phyloP scores from a whole-genome alignment of 805 yeast genomes.

The Peterozyma xylosa region DNA sequence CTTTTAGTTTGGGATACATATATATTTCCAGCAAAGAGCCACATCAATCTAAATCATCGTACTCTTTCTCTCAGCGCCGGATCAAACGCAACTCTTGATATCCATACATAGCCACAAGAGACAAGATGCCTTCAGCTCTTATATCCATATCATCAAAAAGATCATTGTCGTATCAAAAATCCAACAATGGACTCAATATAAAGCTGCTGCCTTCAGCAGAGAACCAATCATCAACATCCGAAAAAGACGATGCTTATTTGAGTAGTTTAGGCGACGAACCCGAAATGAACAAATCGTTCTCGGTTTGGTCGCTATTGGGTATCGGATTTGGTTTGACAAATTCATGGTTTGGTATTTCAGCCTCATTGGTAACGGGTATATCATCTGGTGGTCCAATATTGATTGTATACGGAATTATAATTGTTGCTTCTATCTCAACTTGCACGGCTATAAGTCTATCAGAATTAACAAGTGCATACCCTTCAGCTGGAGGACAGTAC shows the following conservation, averaged over 20 bases:
- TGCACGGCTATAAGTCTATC: conserved; percentile 43
- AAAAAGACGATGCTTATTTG: not conserved
- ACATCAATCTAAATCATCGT: too few relatives aligned
- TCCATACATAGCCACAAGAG: too few relatives aligned
- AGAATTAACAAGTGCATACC: conserved; percentile 46
- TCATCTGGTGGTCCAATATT: conserved; percentile 52
- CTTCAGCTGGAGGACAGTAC: conserved; percentile 53
- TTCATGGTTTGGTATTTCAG: conserved; percentile 56
- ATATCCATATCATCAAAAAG: too few relatives aligned
- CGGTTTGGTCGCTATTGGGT: conserved; percentile 42
- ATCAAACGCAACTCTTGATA: too few relatives aligned
- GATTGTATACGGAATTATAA: conserved; percentile 48
- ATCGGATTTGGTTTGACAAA: conserved; percentile 55
- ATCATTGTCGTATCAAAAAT: too few relatives aligned
- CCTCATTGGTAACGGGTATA: conserved; percentile 47
- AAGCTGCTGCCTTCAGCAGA: too few relatives aligned
- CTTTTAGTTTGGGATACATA: too few relatives aligned
- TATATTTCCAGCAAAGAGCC: too few relatives aligned
- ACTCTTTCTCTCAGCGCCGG: too few relatives aligned
- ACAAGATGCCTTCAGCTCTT: too few relatives aligned
- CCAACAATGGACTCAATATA: too few relatives aligned
- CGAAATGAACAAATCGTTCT: conserved; percentile 28
- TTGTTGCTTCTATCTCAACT: conserved; percentile 37
- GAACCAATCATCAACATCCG: not conserved
- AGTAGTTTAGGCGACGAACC: conserved; percentile 10